Percentiles rank a stretch among this genome's conserved stretches.
phyloP scores from a whole-genome alignment of 305 asterid genomes.

The Petunia hybrid region DNA sequence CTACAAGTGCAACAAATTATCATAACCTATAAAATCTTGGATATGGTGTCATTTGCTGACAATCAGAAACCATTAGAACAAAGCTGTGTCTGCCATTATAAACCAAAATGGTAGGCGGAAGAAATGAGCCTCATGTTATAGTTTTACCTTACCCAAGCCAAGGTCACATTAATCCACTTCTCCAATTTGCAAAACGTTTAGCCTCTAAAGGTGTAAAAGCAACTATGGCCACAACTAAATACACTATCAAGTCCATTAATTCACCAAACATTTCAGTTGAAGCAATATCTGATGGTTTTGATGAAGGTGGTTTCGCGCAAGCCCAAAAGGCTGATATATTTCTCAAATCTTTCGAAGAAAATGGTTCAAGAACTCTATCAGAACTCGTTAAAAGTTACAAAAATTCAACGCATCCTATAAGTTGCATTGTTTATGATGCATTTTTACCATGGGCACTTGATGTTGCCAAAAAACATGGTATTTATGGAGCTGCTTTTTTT shows the following conservation, averaged over 20 bases:
- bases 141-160: conserved; percentile 69
- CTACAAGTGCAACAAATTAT: not conserved
- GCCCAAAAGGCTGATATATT: conserved; percentile 40
- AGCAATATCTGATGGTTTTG: conserved; percentile 75
- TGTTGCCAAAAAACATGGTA: conserved; percentile 56
- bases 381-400: conserved; percentile 42
- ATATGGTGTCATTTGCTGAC: not conserved
- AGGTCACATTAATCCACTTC: conserved; percentile 78
- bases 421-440: conserved; percentile 64
- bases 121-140: conserved; percentile 42
- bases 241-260: conserved; percentile 50
- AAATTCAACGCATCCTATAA: conserved; percentile 42
- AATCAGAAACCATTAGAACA: not conserved
- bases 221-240: conserved; percentile 61
- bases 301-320: conserved; percentile 42
- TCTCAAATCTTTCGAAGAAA: conserved; percentile 49
- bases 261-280: conserved; percentile 49
- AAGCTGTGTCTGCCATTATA: not conserved
- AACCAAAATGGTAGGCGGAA: not conserved
- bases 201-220: conserved; percentile 59
- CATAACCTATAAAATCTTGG: not conserved
- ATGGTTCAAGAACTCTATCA: conserved; percentile 60
- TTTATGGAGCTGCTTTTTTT: conserved; percentile 64
- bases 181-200: conserved; percentile 71
- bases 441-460: conserved; percentile 80